These are phyloP conservation scores for Saksenaea vasiformis DNA, from an alignment of 371 early-diverging fungal species.

Conservation along the genomic window DNA sequence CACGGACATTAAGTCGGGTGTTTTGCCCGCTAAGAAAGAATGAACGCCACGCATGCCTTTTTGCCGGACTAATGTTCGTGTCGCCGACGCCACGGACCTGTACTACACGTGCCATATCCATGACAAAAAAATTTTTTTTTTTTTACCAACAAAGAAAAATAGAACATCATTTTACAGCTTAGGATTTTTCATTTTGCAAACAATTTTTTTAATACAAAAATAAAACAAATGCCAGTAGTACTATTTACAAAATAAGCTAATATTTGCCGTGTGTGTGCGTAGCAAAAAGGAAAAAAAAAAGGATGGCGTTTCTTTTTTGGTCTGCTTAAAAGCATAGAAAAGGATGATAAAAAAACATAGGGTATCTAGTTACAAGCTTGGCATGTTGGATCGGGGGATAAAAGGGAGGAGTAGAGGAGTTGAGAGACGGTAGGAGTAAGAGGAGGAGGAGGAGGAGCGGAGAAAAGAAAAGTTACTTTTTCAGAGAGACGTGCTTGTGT, in stretches of 20 bases:
- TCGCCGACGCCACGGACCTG: slow-evolving; percentile 6
- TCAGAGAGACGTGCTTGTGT: slow-evolving; percentile 11
- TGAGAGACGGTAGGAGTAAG: neutral
- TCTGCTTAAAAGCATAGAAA: neutral
- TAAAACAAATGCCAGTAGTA: neutral
- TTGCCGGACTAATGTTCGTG: neutral
- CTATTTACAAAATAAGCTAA: neutral
- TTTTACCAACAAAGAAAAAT: neutral
- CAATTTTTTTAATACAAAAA: slow-evolving; percentile 1
- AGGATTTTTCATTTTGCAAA: neutral
- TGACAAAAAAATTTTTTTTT: neutral
- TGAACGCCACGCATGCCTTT: slow-evolving; percentile 1
- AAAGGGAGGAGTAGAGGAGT: too few relatives aligned
- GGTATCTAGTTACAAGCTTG: neutral
- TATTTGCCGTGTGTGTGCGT: too few relatives aligned
- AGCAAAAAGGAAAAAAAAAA: neutral
- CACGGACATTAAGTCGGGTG: neutral
- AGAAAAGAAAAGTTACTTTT: neutral
- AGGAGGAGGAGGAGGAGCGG: neutral
- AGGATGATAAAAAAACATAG: neutral
- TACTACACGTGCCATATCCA: neutral
- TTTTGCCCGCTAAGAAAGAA: neutral
- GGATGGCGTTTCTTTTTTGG: neutral
- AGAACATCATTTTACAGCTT: slow-evolving; percentile 1
- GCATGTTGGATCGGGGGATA: too few relatives aligned